Conservation (phyloP, 2,329 filamentous ascomycete genomes). For the Apiospora saccharicola region DNA sequence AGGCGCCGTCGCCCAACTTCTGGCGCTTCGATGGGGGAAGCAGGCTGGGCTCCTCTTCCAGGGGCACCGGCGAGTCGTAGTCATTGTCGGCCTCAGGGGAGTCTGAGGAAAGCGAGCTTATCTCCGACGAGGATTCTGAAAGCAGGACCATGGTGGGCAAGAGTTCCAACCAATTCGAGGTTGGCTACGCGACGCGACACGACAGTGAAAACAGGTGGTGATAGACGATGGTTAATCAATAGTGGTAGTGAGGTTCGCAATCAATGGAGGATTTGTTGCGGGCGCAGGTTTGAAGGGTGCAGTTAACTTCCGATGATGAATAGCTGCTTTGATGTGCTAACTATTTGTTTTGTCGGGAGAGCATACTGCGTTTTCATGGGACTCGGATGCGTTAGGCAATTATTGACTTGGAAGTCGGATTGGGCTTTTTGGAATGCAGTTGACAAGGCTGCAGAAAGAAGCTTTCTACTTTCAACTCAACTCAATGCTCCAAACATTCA, state of each 20-base stretch:
- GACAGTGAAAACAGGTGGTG: not conserved
- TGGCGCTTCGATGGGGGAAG: constrained; percentile 46
- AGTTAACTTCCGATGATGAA: not conserved
- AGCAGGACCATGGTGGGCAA: constrained; percentile 32
- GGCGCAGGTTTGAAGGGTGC: not conserved
- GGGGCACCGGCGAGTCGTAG: constrained; percentile 30
- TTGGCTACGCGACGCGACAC: constrained; percentile 2
- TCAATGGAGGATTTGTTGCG: not conserved
- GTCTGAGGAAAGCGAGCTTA: constrained; percentile 43
- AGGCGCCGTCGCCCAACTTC: constrained; percentile 44
- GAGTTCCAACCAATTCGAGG: not conserved
- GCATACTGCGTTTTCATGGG: not conserved
- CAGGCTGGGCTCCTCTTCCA: constrained; percentile 23
- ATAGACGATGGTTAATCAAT: not conserved
- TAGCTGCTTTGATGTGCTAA: not conserved
- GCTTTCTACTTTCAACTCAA: not conserved
- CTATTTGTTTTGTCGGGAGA: not conserved
- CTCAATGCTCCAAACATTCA: not conserved
- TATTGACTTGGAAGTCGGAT: not conserved
- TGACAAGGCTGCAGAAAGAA: constrained; percentile 5
- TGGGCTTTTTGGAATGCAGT: constrained; percentile 14
- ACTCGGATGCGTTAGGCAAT: constrained; percentile 10
- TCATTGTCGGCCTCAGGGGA: constrained; percentile 42
- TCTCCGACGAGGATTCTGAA: constrained; percentile 43
- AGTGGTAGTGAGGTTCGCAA: not conserved